Conservation (phyloP, 257 asterid species). For the Verbascum thapsus region DNA sequence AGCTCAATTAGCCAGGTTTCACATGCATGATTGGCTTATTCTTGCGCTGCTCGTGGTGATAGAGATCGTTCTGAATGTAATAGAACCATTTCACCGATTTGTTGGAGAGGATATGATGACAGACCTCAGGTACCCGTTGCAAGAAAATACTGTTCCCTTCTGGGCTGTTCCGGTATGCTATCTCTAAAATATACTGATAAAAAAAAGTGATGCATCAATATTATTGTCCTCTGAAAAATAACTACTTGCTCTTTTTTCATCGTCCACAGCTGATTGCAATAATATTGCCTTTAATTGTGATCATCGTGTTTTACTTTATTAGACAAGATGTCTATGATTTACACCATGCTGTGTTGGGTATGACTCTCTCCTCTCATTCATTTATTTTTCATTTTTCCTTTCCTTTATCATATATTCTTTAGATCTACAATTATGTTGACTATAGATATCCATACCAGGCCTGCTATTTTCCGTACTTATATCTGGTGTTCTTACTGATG, state of each 20-base stretch:
- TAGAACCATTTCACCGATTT: constrained; percentile 94
- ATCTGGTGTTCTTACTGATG: constrained; percentile 82
- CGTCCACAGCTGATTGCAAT: constrained; percentile 68
- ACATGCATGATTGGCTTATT: constrained; percentile 95
- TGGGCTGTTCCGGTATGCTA: constrained; percentile 91
- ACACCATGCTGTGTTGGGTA: constrained; percentile 90
- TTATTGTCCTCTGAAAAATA: constrained; percentile 21
- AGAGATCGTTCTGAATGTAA: constrained; percentile 68
- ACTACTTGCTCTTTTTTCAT: constrained; percentile 19
- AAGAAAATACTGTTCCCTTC: constrained; percentile 78
- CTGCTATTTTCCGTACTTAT: constrained; percentile 80
- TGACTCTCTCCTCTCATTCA: constrained; percentile 27
- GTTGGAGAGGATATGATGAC: constrained; percentile 91
- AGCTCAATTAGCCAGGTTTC: constrained; percentile 70
- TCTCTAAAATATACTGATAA: constrained; percentile 4
- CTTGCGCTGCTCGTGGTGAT: constrained; percentile 78
- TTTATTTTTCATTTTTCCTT: not conserved
- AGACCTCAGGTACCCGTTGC: constrained; percentile 82
- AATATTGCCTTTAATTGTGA: constrained; percentile 60
- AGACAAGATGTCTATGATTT: constrained; percentile 74
- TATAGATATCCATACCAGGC: constrained; percentile 48
- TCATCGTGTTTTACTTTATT: constrained; percentile 67
- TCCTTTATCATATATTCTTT: not conserved
- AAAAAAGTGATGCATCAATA: not conserved
- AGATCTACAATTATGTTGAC: constrained; percentile 15